Evolutionary conservation across 768 basidiomycete species (phyloP).

Genomic region (Suillus subluteus): DNA sequence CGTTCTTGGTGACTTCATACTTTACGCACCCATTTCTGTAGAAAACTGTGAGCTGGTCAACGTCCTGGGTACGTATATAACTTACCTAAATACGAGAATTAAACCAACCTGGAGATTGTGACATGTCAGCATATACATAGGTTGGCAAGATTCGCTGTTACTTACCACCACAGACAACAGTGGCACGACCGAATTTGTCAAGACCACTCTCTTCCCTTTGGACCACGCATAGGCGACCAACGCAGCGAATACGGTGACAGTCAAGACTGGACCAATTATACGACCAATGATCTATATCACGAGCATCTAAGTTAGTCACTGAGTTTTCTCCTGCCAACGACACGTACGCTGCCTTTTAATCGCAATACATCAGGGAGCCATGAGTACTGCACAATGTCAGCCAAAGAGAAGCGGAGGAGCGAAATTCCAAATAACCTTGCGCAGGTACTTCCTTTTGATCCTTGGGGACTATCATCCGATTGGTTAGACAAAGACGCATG

Average conservation of each 20-base stretch:
- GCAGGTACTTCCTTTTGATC: constrained; percentile 54
- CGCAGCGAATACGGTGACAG: constrained; percentile 76
- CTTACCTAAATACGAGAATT: constrained; percentile 84
- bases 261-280: constrained; percentile 82
- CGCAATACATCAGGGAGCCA: constrained; percentile 91
- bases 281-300: constrained; percentile 61
- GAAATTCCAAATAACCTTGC: constrained; percentile 43
- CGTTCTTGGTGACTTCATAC: neutral
- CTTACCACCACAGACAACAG: constrained; percentile 88
- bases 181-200: constrained; percentile 86
- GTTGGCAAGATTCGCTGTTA: constrained; percentile 12
- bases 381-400: constrained; percentile 57
- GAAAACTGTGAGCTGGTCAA: constrained; percentile 1
- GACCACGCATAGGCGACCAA: constrained; percentile 61
- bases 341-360: constrained; percentile 77
- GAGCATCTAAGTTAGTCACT: constrained; percentile 11
- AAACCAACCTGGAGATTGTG: constrained; percentile 68
- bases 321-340: constrained; percentile 5
- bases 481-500: neutral
- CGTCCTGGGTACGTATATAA: neutral
- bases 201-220: constrained; percentile 58
- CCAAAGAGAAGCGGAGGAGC: neutral
- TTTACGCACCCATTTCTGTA: constrained; percentile 64
- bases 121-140: constrained; percentile 12
- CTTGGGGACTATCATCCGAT: constrained; percentile 37